Evolutionary conservation across 768 basidiomycete species (phyloP), one percentile per base, ranked within the genome.

Genomic region (Tricholoma hemisulphureum): DNA sequence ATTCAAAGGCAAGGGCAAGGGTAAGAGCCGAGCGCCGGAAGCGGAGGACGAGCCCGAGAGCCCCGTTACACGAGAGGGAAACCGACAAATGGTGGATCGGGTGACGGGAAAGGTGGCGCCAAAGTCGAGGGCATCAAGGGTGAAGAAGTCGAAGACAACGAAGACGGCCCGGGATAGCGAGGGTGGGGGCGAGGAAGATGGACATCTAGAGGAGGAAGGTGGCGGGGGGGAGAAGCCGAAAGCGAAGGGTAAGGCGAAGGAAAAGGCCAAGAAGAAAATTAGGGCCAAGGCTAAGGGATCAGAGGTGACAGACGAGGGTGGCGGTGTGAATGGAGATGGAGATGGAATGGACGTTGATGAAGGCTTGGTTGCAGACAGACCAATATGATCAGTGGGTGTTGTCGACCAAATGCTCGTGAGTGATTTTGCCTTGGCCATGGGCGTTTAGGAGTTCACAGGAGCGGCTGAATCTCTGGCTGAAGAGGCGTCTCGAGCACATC

Each of bases 101-200:
- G 60, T 73, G 34, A 67, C 72, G 8, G 73, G 73, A 20, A 74
- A 72, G 59, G 59, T 46, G 28, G 64, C 39, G 2, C 65, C 66
- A 0, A 41, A 56, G 2, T 35, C 59, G 3, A 31, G 61, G 4
- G 64, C 50, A 26, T 18, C 55, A 20, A 55, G 59, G 37, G 20
- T 21, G 8, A 51, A 45, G 16, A 41, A 14, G 53, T 31, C 41
- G 13, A 32, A 49, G 39, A 50, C n/a, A n/a, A n/a, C 32, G 35
- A 57, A 56, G 49, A 37, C 20, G 6, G n/a, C n/a, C n/a, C n/a
- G n/a, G n/a, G 46, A 18, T 6, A 49, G 46, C 23, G 46, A 49
- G 28, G 46, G 29, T 14, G 26, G 29, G 26, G 28, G 16, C 35
- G 46, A 24, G 34, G 39, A 39, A 28, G 52, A 43, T 34, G 32